Base-by-base conservation (phyloP, 2,329 filamentous ascomycete species). In the Byssothecium circinans region DNA sequence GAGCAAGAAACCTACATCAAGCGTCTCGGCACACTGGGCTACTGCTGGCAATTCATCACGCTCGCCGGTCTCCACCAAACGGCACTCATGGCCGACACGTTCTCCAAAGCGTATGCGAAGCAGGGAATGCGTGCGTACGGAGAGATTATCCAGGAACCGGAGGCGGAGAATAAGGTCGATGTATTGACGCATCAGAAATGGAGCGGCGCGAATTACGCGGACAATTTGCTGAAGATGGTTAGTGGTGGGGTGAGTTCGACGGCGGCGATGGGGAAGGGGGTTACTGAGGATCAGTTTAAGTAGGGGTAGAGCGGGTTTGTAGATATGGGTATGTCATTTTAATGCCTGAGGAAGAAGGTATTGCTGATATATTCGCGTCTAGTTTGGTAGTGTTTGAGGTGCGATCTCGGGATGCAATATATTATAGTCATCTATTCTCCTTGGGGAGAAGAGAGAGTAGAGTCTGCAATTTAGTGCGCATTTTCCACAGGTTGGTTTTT, bases 21-120 rank as follows among this genome's bases (percentile, higher is more conserved):
- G 54, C 89, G 94, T 34, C 87, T 99, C 33, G 91, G 86, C 52
- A 67, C 78, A 54, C 83, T 99, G 40, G 94, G 94, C 54, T 99
- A 99, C 83, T 95, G 90, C 83, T 99, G 94, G 94, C 94, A 99
- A 75, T 99, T 99, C 81, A 99, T 99, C 79, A 99, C 94, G n/a
- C 84, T 99, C 38, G 94, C 92, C 4, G 94, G 94, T 60, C 81
- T 99, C 68, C 94, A 99, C 80, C 95, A 90, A 53, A 96, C 90
- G 3, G 94, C 92, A 30, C 83, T 99, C 43, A 95, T 96, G 76
- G 87, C 86, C 65, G 85, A 97, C 75, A 84, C 86, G 54, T 99
- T 99, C 75, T 85, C 90, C 50, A 83, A 84, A 69, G 89, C 89
- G 40, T 99, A 88, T 72, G 81, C 87, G 47, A 78, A 83, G 71